phyloP scores from a whole-genome alignment of 2,329 filamentous ascomycete genomes.

The Nakataea oryzae region DNA sequence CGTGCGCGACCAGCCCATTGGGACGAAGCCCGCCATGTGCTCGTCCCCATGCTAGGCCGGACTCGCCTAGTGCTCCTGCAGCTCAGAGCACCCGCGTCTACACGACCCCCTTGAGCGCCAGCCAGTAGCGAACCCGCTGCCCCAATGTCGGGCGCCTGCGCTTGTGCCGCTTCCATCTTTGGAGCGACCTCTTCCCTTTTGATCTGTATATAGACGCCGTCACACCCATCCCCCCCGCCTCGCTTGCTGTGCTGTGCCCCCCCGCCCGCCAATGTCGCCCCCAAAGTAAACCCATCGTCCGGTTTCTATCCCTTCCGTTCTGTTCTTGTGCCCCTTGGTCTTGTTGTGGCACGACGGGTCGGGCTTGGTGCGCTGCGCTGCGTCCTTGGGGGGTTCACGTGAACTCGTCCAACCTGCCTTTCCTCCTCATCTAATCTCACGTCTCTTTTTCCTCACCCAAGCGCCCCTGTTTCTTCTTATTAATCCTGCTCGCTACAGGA shows the following conservation, averaged over 20 bases:
- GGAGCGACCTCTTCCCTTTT: background rate
- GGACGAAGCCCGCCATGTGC: background rate
- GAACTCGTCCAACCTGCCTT: background rate
- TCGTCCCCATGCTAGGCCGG: too few relatives aligned
- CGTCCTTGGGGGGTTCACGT: background rate
- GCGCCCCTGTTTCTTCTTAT: background rate
- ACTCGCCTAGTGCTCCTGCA: too few relatives aligned
- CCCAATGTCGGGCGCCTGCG: background rate
- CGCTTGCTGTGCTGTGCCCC: background rate
- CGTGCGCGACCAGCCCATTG: background rate
- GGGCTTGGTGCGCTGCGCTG: background rate
- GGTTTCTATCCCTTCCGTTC: background rate
- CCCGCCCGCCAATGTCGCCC: too few relatives aligned
- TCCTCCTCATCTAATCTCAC: background rate
- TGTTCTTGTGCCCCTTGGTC: background rate
- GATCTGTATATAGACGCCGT: background rate
- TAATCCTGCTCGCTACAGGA: too few relatives aligned
- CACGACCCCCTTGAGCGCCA: background rate
- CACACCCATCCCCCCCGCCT: background rate
- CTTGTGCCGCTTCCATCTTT: background rate
- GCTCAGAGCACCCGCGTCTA: background rate
- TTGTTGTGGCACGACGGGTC: background rate
- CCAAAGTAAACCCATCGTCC: background rate
- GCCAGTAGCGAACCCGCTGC: too few relatives aligned
- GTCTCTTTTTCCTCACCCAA: background rate